Base-by-base conservation (phyloP, 805 yeast species). In the Wickerhamiella azymoides region DNA sequence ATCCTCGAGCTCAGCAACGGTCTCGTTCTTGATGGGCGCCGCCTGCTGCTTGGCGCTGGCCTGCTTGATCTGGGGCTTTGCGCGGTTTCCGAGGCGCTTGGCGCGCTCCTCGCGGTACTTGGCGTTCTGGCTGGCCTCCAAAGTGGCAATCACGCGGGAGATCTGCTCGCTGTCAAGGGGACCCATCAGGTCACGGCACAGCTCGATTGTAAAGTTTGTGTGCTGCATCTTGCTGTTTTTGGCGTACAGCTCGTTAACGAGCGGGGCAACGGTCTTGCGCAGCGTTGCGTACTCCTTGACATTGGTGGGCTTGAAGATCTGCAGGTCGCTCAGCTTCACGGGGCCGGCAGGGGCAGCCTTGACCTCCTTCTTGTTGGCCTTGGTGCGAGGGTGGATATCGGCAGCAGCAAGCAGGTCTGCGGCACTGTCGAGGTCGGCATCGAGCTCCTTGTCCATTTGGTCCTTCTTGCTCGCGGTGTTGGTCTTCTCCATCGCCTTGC, bases 61-160 rank as follows among this genome's bases (percentile, higher is more conserved):
- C 54, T 71, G 74, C 47, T 77, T 73, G 47, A 84, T 80, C 65
- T 82, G 81, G 48, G 85, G 95, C 76, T 88, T 89, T 26, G 45
- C 39, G 74, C 88, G 86, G 65, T 94, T 94, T 61, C 96, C 96
- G 33, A 56, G 49, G 63, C 96, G 78, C 21, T 83, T 85, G 57
- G 76, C 83, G 70, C 96, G 84, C 67, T 89, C 97, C 46, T 80
- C 81, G 61, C 79, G 80, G 63, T 80, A 85, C 67, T 89, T 89
- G 47, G 86, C 94, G 57, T 81, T 86, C 51, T 81, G 69, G 47
- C 80, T 62, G 4, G 88, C 89, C 54, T 77, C 83, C 59, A 89
- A 69, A 0, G 96, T 88, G 35, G 93, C 80, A 38, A 81, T 71
- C 45, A 85, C 85, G 64, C 88, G 89, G 64, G 94, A 74, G 43